Percentiles rank a stretch among this genome's conserved stretches.
Evolutionary conservation across 2,329 filamentous ascomycete genomes (phyloP).

Genomic region (Apiospora kogelbergensis): DNA sequence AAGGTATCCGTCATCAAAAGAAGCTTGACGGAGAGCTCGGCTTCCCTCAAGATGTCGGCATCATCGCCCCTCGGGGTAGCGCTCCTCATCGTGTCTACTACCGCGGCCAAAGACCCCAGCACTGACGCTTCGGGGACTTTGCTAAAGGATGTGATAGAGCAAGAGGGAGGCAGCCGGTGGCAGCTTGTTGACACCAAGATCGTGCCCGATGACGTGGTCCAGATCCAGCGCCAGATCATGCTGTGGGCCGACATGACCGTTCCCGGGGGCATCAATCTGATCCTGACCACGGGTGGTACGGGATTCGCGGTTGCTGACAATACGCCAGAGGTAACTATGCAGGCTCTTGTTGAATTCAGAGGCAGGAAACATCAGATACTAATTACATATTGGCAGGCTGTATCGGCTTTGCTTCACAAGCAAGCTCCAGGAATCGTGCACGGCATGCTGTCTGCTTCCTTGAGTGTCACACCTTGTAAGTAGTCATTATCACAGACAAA

Average conservation of each 20-base stretch:
- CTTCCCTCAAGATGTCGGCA: background rate
- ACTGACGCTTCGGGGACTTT: slow-evolving; percentile 72
- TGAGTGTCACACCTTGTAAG: slow-evolving; percentile 87
- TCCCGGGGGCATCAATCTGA: slow-evolving; percentile 64
- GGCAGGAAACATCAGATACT: background rate
- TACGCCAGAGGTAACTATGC: slow-evolving; percentile 75
- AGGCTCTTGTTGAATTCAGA: slow-evolving; percentile 4
- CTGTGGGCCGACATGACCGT: slow-evolving; percentile 67
- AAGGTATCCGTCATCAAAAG: background rate
- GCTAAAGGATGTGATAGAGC: slow-evolving; percentile 67
- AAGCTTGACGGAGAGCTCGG: background rate
- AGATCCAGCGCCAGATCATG: slow-evolving; percentile 74
- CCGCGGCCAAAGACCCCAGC: slow-evolving; percentile 75
- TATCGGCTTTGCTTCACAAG: slow-evolving; percentile 77
- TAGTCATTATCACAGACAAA: slow-evolving; percentile 12
- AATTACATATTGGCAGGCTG: slow-evolving; percentile 53
- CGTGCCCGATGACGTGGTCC: slow-evolving; percentile 71
- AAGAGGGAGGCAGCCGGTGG: slow-evolving; percentile 72
- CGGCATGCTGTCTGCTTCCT: slow-evolving; percentile 84
- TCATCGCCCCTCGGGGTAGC: slow-evolving; percentile 60
- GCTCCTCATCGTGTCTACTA: slow-evolving; percentile 88
- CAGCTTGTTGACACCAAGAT: slow-evolving; percentile 67
- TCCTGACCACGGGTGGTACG: slow-evolving; percentile 89
- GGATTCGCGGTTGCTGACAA: slow-evolving; percentile 84
- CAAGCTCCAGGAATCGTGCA: slow-evolving; percentile 91